Conservation (phyloP, 2,329 filamentous ascomycete species). For the Fusarium graminum region DNA sequence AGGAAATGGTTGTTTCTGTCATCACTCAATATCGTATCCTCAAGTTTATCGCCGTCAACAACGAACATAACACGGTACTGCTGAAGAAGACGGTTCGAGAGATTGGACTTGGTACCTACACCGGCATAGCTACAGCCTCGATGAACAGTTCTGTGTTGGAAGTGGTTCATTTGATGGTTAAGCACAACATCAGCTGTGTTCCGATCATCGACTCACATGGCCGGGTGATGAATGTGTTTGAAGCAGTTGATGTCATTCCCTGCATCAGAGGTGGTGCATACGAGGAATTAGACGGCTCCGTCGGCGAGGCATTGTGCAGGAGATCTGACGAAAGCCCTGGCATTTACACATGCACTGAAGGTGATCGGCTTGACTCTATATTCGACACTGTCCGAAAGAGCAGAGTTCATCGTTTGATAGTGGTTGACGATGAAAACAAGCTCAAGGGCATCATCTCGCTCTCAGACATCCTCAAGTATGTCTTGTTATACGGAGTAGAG, state of each 20-base stretch:
- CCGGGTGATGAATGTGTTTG: constrained; percentile 92
- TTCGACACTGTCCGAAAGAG: constrained; percentile 98
- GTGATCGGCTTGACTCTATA: constrained; percentile 93
- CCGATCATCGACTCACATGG: constrained; percentile 87
- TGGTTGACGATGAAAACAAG: constrained; percentile 89
- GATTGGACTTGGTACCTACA: constrained; percentile 86
- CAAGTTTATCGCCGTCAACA: constrained; percentile 98
- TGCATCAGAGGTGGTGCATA: constrained; percentile 95
- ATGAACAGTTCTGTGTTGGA: constrained; percentile 95
- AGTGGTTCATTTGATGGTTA: constrained; percentile 92
- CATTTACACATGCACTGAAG: constrained; percentile 94
- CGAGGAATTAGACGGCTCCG: constrained; percentile 86
- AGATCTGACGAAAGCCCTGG: constrained; percentile 92
- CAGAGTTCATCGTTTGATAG: constrained; percentile 90
- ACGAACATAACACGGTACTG: constrained; percentile 84
- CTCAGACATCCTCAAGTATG: constrained; percentile 96
- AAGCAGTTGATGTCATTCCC: constrained; percentile 96
- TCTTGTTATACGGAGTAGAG: constrained; percentile 83
- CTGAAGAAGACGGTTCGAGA: constrained; percentile 89
- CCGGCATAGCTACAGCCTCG: constrained; percentile 80
- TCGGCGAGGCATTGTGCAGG: constrained; percentile 90
- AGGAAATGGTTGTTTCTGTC: constrained; percentile 94
- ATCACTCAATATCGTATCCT: constrained; percentile 98
- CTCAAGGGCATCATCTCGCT: constrained; percentile 92
- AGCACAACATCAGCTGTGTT: constrained; percentile 92